Conservation (phyloP, 305 asterid species). For the Salvia sclarea region DNA sequence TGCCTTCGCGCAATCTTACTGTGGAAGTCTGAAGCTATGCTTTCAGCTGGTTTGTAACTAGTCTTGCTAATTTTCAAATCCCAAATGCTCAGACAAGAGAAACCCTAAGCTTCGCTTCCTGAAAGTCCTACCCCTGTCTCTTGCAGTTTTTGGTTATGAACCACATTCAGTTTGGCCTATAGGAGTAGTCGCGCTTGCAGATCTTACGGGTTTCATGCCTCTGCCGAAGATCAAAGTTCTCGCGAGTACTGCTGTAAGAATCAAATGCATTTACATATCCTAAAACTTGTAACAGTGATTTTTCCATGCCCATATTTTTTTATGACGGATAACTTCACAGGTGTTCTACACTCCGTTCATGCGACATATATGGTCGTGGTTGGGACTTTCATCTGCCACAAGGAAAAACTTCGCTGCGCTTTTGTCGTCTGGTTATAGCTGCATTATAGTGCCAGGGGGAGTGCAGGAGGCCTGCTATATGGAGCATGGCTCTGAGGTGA, state of each 20-base stretch:
- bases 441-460: conserved; percentile 94
- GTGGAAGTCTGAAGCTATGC: conserved; percentile 3
- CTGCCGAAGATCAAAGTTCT: conserved; percentile 80
- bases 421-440: conserved; percentile 78
- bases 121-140: conserved; percentile 22
- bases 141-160: conserved; percentile 89
- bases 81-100: conserved; percentile 1
- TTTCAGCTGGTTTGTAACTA: conserved; percentile 18
- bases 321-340: conserved; percentile 42
- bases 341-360: conserved; percentile 87
- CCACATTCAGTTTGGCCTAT: conserved; percentile 99
- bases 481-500: conserved; percentile 92
- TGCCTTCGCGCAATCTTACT: conserved; percentile 12
- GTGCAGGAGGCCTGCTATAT: conserved; percentile 78
- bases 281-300: conserved; percentile 13
- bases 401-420: conserved; percentile 66
- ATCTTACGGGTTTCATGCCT: conserved; percentile 84
- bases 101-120: neutral
- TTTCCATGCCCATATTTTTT: conserved; percentile 19
- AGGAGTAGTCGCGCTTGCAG: conserved; percentile 82
- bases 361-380: conserved; percentile 98
- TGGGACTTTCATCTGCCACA: conserved; percentile 83
- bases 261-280: conserved; percentile 20
- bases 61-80: conserved; percentile 26
- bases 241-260: conserved; percentile 90